Evolutionary conservation across 2,329 filamentous ascomycete genomes (phyloP), one percentile per base, ranked within the genome.

Genomic region (Pseudogymnoascus sp.): DNA sequence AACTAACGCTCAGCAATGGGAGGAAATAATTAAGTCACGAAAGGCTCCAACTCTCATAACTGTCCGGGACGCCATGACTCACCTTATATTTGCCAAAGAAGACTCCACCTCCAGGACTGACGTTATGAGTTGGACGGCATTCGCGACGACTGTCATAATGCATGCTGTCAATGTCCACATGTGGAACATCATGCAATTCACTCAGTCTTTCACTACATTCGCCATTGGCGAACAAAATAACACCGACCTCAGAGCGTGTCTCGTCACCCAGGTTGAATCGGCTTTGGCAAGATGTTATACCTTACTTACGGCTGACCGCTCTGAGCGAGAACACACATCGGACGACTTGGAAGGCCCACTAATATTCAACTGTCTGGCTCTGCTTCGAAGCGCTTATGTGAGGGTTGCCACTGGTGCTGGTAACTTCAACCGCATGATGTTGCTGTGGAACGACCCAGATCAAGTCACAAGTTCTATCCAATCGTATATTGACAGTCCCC

Each of bases 111-210:
- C 25, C 8, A n/a, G 23, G 8, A 8, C 23, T 28, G 34, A 59
- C 21, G 23, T 23, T 34, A 31, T 28, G 25, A 34, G 63, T 38
- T 64, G 63, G 63, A 69, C 71, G 9, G 68, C 70, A 3, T 71
- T 75, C 42, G 70, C 72, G 6, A 70, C 70, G 56, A 71, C 71
- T 12, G 69, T 74, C 12, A 65, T 74, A 23, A 74, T 73, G 67
- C 73, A 76, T 63, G 74, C 73, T 8, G 70, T 75, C 18, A 74
- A 72, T 59, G 70, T 74, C 49, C 70, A 76, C 59, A 71, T 75
- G 65, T 75, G 72, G 70, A 69, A 71, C 63, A 64, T 72, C 3
- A 70, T 72, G 9, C 72, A 76, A 62, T 70, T 70, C 21, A 70
- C 70, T 2, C 70, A 74, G 36, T 68, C 68, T 21, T 70, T 72